Conservation (phyloP, 2,329 filamentous ascomycete genomes). For the Colletotrichum spinosum region DNA sequence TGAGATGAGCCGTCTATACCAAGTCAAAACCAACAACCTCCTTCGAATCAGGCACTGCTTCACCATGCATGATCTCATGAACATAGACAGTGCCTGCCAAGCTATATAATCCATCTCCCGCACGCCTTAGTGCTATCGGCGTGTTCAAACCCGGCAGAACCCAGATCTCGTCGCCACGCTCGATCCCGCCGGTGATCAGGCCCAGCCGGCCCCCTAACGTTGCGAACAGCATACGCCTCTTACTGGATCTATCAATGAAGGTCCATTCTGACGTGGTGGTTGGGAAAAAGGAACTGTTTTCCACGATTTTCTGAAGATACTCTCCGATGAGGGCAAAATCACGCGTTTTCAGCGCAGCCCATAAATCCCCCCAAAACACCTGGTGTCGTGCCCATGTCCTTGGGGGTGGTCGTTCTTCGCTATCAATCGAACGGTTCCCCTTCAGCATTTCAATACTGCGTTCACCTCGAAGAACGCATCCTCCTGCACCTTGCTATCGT, state of each 20-base stretch:
- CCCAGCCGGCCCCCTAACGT: not conserved
- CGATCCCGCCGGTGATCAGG: not conserved
- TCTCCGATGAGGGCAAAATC: not conserved
- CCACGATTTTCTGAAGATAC: not conserved
- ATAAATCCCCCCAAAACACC: not conserved
- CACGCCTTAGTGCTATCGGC: not conserved
- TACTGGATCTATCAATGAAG: not conserved
- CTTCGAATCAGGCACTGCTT: not conserved
- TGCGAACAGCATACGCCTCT: not conserved
- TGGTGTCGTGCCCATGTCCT: not conserved
- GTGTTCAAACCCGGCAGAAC: not conserved
- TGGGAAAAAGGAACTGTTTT: not conserved
- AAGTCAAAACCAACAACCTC: constrained; percentile 1
- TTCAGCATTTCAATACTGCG: not conserved
- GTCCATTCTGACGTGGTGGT: not conserved
- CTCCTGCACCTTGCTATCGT: too few species aligned
- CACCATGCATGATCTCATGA: not conserved
- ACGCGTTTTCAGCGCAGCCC: not conserved
- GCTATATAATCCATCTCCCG: not conserved
- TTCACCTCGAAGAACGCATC: not conserved
- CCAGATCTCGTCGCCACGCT: not conserved
- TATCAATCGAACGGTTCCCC: not conserved
- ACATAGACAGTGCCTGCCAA: not conserved
- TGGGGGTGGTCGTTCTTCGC: not conserved
- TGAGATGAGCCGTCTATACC: not conserved